Conservation (phyloP, 371 early-diverging fungal genomes). For the Syncephalis fuscata region DNA sequence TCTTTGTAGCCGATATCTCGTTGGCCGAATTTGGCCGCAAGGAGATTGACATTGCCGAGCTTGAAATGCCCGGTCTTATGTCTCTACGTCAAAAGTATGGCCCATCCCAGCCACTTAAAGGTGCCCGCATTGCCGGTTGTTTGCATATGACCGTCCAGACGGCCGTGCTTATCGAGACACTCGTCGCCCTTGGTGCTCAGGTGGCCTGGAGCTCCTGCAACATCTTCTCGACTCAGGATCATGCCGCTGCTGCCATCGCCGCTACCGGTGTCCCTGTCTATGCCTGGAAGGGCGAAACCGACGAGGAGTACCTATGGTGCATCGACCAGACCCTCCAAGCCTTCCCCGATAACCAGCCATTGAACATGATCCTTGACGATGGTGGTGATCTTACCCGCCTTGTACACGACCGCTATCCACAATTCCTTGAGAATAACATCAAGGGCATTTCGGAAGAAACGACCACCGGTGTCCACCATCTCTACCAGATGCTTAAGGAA, state of each 20-base stretch:
- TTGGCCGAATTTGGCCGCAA: conserved; percentile 88
- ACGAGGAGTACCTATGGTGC: conserved; percentile 97
- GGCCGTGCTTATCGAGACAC: conserved; percentile 95
- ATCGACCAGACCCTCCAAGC: conserved; percentile 84
- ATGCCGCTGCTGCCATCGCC: conserved; percentile 80
- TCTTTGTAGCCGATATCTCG: conserved; percentile 62
- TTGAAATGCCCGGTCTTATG: conserved; percentile 99
- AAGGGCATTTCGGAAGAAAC: conserved; percentile 97
- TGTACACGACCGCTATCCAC: conserved; percentile 93
- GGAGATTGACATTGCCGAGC: conserved; percentile 89
- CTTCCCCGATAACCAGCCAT: conserved; percentile 88
- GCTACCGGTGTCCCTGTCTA: conserved; percentile 66
- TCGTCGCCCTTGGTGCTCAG: conserved; percentile 89
- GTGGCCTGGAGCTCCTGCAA: conserved; percentile 98
- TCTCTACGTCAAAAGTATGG: conserved; percentile 85
- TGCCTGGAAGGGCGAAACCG: conserved; percentile 92
- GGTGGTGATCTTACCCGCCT: conserved; percentile 96
- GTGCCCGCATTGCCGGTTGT: conserved; percentile 97
- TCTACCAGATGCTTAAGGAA: conserved; percentile 94
- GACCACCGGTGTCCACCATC: conserved; percentile 98
- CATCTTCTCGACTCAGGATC: conserved; percentile 99
- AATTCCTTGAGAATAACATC: conserved; percentile 44
- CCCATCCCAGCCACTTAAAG: conserved; percentile 77
- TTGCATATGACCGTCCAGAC: conserved; percentile 99
- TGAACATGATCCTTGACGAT: conserved; percentile 98